phyloP scores from a whole-genome alignment of 2,329 filamentous ascomycete genomes.

The Beauveria varroae region DNA sequence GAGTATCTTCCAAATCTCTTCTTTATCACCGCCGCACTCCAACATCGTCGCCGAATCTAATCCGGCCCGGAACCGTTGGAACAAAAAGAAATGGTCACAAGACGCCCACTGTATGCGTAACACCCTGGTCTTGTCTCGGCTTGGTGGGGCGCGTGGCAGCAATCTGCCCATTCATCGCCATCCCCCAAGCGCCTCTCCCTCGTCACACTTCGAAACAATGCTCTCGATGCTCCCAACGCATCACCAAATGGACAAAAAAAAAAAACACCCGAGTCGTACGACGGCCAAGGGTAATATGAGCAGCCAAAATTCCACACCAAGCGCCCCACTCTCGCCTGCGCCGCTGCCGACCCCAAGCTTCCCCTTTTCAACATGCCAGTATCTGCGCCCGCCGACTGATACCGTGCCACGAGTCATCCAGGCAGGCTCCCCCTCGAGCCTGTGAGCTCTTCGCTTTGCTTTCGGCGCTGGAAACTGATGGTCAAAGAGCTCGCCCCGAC shows the following conservation, averaged over 20 bases:
- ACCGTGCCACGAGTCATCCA: background rate
- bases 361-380: background rate
- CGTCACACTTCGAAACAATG: background rate
- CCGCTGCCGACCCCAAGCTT: background rate
- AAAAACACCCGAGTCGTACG: background rate
- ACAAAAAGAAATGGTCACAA: background rate
- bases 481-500: background rate
- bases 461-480: background rate
- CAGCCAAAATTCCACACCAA: background rate
- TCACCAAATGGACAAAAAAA: background rate
- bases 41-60: background rate
- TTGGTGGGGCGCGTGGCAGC: background rate
- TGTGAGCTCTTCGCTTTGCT: too few relatives aligned
- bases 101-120: background rate
- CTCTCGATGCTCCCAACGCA: background rate
- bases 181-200: background rate
- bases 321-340: background rate
- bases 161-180: constrained; percentile 2
- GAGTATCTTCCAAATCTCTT: background rate
- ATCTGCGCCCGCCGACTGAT: background rate
- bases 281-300: background rate
- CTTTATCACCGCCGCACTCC: background rate
- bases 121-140: background rate
- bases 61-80: background rate
- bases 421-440: background rate